Conservation (phyloP, 2,329 filamentous ascomycete species). For the Clarireedia paspali region DNA sequence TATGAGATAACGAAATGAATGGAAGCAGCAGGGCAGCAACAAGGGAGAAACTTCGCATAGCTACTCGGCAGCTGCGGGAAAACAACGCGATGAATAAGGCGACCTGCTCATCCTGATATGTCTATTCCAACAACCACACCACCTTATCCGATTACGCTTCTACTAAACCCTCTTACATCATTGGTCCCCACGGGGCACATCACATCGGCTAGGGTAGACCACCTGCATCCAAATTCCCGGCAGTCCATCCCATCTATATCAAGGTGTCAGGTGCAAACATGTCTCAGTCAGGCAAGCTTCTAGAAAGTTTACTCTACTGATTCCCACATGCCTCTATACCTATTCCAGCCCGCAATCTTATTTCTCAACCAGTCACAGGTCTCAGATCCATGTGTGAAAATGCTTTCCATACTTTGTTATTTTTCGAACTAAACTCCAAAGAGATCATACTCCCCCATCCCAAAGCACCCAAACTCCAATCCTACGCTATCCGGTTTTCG, state of each 20-base stretch:
- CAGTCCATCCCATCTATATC: background rate
- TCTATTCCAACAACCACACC: too few species aligned
- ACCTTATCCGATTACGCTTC: too few species aligned
- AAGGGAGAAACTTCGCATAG: too few species aligned
- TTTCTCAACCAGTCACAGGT: background rate
- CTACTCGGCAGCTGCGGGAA: too few species aligned
- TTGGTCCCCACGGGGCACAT: background rate
- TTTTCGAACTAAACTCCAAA: background rate
- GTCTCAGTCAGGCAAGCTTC: background rate
- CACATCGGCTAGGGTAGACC: background rate
- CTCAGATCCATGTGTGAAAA: background rate
- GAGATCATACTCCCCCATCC: background rate
- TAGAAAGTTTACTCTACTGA: background rate
- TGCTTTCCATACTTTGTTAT: background rate
- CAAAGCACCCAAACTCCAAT: background rate
- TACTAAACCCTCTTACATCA: background rate
- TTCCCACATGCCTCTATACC: background rate
- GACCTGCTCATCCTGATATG: too few species aligned
- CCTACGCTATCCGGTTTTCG: slow-evolving; percentile 3
- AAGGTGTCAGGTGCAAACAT: background rate
- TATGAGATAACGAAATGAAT: background rate
- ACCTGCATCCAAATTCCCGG: too few species aligned
- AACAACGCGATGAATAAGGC: too few species aligned
- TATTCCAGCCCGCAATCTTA: background rate
- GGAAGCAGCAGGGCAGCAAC: too few species aligned